Percentiles rank a stretch among this genome's conserved stretches.
These are phyloP conservation scores for Mucor circinelloides DNA, from an alignment of 371 early-diverging fungal genomes.

Conservation along the genomic window DNA sequence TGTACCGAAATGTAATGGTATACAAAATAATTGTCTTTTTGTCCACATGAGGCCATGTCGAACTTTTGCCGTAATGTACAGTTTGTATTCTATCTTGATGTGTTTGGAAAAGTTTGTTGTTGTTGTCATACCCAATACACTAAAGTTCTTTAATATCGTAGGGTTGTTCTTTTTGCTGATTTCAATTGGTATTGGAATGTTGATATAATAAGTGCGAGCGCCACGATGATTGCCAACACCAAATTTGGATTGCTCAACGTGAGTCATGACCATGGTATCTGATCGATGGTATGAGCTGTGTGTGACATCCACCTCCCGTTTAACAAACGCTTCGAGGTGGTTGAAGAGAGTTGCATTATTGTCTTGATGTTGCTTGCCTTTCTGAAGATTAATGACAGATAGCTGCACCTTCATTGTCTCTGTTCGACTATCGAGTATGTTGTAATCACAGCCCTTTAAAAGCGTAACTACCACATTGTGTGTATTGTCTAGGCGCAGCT, in stretches of 20 bases:
- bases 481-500: not conserved
- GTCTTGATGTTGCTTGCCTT: not conserved
- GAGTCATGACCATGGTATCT: constrained; percentile 24
- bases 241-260: constrained; percentile 17
- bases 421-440: constrained; percentile 10
- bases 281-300: constrained; percentile 14
- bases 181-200: constrained; percentile 22
- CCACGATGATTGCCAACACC: not conserved
- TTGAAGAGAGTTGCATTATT: not conserved
- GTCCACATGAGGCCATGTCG: constrained; percentile 13
- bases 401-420: constrained; percentile 12
- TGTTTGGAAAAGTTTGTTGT: constrained; percentile 12
- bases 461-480: constrained; percentile 9
- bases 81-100: constrained; percentile 14
- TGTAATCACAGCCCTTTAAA: constrained; percentile 5
- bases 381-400: not conserved
- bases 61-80: constrained; percentile 15
- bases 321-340: constrained; percentile 13
- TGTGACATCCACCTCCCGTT: constrained; percentile 14
- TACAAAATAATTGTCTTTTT: constrained; percentile 10
- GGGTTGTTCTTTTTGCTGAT: constrained; percentile 5
- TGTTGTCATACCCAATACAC: constrained; percentile 25
- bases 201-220: constrained; percentile 3
- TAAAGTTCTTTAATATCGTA: constrained; percentile 14
- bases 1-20: constrained; percentile 22